Conservation (phyloP, 2,329 filamentous ascomycete species). For the Chrysosphaeria jannelii region DNA sequence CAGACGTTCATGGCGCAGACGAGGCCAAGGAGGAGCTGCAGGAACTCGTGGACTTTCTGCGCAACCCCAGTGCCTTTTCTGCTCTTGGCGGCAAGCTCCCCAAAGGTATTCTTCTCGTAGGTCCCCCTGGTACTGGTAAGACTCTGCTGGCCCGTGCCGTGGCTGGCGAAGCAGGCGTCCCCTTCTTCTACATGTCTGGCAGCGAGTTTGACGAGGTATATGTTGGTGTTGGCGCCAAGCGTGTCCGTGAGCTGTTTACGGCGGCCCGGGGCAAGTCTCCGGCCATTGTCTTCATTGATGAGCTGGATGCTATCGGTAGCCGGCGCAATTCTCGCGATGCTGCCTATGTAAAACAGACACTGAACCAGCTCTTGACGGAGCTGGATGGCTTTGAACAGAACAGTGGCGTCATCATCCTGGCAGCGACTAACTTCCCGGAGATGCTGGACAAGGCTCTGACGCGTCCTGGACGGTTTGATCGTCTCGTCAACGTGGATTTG, state of each 20-base stretch:
- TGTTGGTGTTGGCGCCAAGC: constrained; percentile 53
- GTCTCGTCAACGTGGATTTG: constrained; percentile 63
- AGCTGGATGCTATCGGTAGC: constrained; percentile 76
- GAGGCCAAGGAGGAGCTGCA: constrained; percentile 96
- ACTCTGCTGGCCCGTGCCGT: constrained; percentile 85
- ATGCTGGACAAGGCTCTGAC: constrained; percentile 83
- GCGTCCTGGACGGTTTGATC: constrained; percentile 81
- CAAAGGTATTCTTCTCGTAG: constrained; percentile 83
- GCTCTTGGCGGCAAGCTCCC: constrained; percentile 87
- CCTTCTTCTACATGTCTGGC: constrained; percentile 99
- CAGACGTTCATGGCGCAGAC: constrained; percentile 86
- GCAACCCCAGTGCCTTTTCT: constrained; percentile 77
- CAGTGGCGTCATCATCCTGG: constrained; percentile 82
- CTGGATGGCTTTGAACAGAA: constrained; percentile 91
- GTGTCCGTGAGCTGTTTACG: constrained; percentile 36
- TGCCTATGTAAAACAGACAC: constrained; percentile 84
- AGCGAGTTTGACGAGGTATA: constrained; percentile 97
- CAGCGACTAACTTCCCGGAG: constrained; percentile 86
- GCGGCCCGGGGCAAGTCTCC: constrained; percentile 10
- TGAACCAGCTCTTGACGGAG: constrained; percentile 91
- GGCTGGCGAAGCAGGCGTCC: constrained; percentile 84
- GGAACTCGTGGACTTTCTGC: constrained; percentile 86
- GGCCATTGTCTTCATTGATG: constrained; percentile 57
- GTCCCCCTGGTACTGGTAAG: constrained; percentile 91
- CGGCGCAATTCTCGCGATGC: constrained; percentile 82